Base-by-base conservation (phyloP, 257 asterid genomes). In the Solanum phureja region DNA sequence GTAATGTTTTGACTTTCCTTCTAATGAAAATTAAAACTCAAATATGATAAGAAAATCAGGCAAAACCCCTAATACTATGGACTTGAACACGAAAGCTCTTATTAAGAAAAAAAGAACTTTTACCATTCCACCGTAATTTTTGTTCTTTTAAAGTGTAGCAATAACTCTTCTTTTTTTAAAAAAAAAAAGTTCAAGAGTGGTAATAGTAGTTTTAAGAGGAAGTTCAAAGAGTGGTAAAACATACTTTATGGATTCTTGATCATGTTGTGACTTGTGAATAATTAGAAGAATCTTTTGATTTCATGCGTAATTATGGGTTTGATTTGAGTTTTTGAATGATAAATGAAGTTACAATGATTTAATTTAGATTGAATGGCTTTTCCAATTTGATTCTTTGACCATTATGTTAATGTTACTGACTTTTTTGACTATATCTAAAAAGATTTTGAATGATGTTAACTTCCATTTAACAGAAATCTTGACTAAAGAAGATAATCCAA, bases 401-500 rank as follows among this genome's bases (percentile, higher is more conserved):
- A 72, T 72, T 72, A 16, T 33, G n/a, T 9, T 81, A 49, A 46
- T 46, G 16, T 49, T 49, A 81, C 24, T 14, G 16, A 37, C 77
- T 40, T 66, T 64, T 85, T 85, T 66, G 52, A 86, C 60, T 33
- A 56, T 40, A 56, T 40, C 23, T 13, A 27, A 31, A 73, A 49
- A 35, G 38, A 71, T 82, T 79, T 60, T 83, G 88, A 86, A 66
- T 86, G 82, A 87, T 84, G 84, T 31, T 46, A 84, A 84, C 44
- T 62, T 19, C 72, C 40, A 74, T 88, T 76, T 75, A 66, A 89
- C 82, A 24, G 75, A 71, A 69, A 71, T 71, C n/a, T 71, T 35
- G 85, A 64, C 31, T 12, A 86, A 74, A 84, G 89, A 90, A 77
- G 89, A 90, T 89, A 85, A 86, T 87, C 91, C 68, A 27, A 81